phyloP scores from a whole-genome alignment of 108 stramenopile genomes.

The Cyclotella sp. region DNA sequence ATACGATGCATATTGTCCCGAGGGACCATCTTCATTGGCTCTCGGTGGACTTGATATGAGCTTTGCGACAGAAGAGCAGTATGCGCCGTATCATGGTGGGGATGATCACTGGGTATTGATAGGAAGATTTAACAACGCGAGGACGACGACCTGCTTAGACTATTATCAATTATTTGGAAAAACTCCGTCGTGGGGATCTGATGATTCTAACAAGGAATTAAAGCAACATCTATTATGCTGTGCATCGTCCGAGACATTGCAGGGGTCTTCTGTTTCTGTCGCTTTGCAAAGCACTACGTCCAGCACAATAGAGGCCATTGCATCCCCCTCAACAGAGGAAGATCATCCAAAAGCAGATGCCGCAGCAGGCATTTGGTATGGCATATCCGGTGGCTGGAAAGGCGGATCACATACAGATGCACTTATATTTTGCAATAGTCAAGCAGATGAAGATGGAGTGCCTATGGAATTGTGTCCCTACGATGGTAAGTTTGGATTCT shows the following conservation, averaged over 20 bases:
- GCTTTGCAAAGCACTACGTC: background rate
- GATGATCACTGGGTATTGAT: conserved; percentile 27
- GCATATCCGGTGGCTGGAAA: conserved; percentile 4
- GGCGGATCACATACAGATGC: conserved; percentile 14
- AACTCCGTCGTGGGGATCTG: conserved; percentile 21
- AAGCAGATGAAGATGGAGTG: conserved; percentile 6
- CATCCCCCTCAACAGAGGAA: background rate
- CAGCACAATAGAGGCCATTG: background rate
- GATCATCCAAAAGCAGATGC: background rate
- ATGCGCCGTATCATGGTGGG: conserved; percentile 8
- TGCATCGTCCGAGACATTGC: background rate
- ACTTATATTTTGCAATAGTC: conserved; percentile 3
- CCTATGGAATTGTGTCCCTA: conserved; percentile 7
- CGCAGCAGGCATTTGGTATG: conserved; percentile 3
- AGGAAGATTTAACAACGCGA: conserved; percentile 3
- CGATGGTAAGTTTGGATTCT: background rate
- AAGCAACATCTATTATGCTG: conserved; percentile 25
- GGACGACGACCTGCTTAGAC: conserved; percentile 16
- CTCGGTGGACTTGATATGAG: conserved; percentile 1
- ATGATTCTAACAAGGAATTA: conserved; percentile 19
- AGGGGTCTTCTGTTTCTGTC: background rate
- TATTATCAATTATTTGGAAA: conserved; percentile 17
- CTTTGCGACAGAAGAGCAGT: conserved; percentile 12
- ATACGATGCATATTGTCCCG: conserved; percentile 13
- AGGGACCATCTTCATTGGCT: conserved; percentile 8